phyloP scores from a whole-genome alignment of 495 filamentous ascomycete genomes.

The Aspergillus sclerotiicarbonarius region DNA sequence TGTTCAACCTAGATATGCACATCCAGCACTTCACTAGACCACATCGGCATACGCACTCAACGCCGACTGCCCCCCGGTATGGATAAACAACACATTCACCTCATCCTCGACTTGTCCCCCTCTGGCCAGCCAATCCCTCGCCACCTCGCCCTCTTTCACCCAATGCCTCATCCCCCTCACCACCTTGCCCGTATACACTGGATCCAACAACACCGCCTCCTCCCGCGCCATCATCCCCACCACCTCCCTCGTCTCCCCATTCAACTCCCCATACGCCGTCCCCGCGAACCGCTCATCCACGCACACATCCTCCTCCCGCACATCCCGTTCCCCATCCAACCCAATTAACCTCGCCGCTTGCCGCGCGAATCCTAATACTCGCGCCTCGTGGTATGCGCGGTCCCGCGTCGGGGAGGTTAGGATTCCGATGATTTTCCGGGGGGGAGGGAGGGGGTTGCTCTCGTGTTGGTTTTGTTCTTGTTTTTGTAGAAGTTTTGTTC shows the following conservation, averaged over 20 bases:
- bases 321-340: slow-evolving; percentile 23
- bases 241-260: slow-evolving; percentile 22
- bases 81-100: slow-evolving; percentile 40
- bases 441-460: background rate
- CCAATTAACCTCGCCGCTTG: slow-evolving; percentile 30
- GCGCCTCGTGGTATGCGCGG: slow-evolving; percentile 26
- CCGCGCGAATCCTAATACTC: slow-evolving; percentile 34
- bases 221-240: slow-evolving; percentile 27
- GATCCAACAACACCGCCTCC: slow-evolving; percentile 35
- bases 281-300: slow-evolving; percentile 39
- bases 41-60: slow-evolving; percentile 35
- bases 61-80: slow-evolving; percentile 42
- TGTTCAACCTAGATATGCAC: too few relatives aligned
- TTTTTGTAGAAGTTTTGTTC: slow-evolving; percentile 36
- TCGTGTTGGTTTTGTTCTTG: slow-evolving; percentile 4
- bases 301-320: slow-evolving; percentile 31
- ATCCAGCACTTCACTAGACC: too few relatives aligned
- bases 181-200: slow-evolving; percentile 42
- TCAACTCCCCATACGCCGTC: slow-evolving; percentile 33
- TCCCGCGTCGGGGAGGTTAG: slow-evolving; percentile 35
- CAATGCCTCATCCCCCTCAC: slow-evolving; percentile 32
- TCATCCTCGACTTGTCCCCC: slow-evolving; percentile 6
- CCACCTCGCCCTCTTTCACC: slow-evolving; percentile 26
- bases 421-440: slow-evolving; percentile 33
- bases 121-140: slow-evolving; percentile 10